A percentile compares a stretch with the other conserved stretches of the same genome.
These are phyloP conservation scores for Pichia nanzhaoensis DNA, from an alignment of 805 yeast species.

Conservation along the genomic window DNA sequence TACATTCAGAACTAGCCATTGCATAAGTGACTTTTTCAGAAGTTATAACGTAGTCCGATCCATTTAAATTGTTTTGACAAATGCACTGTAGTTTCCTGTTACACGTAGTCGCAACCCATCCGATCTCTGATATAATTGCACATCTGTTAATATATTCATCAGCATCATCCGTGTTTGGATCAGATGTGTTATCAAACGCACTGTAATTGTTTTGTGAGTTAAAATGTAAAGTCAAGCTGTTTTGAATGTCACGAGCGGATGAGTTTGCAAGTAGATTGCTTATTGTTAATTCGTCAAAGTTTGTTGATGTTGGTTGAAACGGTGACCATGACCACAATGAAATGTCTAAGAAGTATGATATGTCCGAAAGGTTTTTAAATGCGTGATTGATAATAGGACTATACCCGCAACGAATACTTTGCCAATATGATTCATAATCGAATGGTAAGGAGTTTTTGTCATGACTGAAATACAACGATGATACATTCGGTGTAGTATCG, in stretches of 20 bases:
- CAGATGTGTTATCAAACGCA: too few relatives aligned
- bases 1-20: conserved; percentile 30
- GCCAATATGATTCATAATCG: conserved; percentile 31
- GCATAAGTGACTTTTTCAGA: conserved; percentile 37
- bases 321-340: conserved; percentile 73
- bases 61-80: conserved; percentile 42
- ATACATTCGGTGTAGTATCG: neutral
- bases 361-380: conserved; percentile 21
- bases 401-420: conserved; percentile 49
- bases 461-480: conserved; percentile 23
- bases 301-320: conserved; percentile 39
- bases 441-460: conserved; percentile 36
- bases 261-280: neutral
- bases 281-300: conserved; percentile 5
- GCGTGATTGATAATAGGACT: conserved; percentile 54
- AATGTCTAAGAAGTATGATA: conserved; percentile 29
- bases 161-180: conserved; percentile 11
- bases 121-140: conserved; percentile 34
- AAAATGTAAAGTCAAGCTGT: neutral
- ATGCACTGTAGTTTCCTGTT: conserved; percentile 43
- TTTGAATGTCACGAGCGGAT: neutral
- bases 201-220: too few relatives aligned
- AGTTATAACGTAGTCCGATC: conserved; percentile 40
- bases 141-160: conserved; percentile 31
- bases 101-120: conserved; percentile 69